Evolutionary conservation across 345 rosid species (phyloP).

Genomic region (Pistacia atlantica): DNA sequence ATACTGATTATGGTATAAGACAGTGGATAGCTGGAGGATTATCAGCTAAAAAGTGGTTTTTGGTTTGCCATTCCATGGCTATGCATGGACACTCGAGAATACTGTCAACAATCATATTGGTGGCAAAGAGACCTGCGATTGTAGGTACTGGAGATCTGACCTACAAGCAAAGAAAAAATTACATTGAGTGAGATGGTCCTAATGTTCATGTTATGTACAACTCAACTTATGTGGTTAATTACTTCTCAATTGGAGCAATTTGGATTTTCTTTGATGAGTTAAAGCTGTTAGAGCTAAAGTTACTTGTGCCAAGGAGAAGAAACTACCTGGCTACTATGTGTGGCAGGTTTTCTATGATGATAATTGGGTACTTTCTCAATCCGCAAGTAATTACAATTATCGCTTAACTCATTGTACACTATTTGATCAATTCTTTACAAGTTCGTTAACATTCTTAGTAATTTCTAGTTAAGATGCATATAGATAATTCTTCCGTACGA

Average conservation of each 20-base stretch:
- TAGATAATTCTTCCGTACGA: too few relatives aligned
- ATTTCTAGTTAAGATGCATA: too few relatives aligned
- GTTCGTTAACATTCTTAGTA: too few relatives aligned
- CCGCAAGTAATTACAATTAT: too few relatives aligned
- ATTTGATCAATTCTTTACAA: too few relatives aligned
- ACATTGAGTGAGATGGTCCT: constrained; percentile 33
- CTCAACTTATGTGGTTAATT: too few relatives aligned
- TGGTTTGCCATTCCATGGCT: constrained; percentile 36
- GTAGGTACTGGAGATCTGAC: constrained; percentile 22
- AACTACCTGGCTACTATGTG: too few relatives aligned
- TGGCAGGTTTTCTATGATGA: too few relatives aligned
- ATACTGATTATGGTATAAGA: constrained; percentile 20
- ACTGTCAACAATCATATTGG: constrained; percentile 7
- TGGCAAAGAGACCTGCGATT: constrained; percentile 16
- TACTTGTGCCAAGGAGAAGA: constrained; percentile 36
- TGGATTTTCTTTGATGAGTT: constrained; percentile 54
- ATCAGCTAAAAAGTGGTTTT: constrained; percentile 21
- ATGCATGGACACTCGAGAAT: constrained; percentile 31
- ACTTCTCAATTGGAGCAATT: constrained; percentile 14
- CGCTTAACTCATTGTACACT: too few relatives aligned
- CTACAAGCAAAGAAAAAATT: constrained; percentile 25
- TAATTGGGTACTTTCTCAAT: too few relatives aligned
- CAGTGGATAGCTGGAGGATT: constrained; percentile 16
- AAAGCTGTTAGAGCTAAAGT: constrained; percentile 40
- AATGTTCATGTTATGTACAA: constrained; percentile 29